phyloP scores from a whole-genome alignment of 2,329 filamentous ascomycete genomes.

The Ustulina deusta region DNA sequence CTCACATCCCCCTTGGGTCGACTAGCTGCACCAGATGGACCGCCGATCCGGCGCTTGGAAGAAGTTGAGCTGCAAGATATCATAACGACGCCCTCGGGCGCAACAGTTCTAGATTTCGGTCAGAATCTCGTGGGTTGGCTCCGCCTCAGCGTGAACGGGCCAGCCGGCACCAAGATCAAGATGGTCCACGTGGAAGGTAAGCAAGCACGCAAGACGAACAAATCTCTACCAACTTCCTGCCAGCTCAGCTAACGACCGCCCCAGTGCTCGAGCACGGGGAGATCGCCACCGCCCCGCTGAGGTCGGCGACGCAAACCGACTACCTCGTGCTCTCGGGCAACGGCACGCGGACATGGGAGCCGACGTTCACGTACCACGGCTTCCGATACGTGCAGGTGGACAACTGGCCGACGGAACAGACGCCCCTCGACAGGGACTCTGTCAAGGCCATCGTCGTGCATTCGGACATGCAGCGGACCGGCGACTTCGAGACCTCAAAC shows the following conservation, averaged over 20 bases:
- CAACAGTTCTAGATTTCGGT: conserved; percentile 63
- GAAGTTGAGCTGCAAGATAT: conserved; percentile 45
- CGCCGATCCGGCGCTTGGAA: conserved; percentile 50
- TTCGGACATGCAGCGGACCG: conserved; percentile 63
- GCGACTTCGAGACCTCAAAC: conserved; percentile 65
- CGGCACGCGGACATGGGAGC: conserved; percentile 67
- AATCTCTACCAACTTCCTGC: not conserved
- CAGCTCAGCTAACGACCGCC: conserved; percentile 13
- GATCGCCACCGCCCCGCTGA: conserved; percentile 51
- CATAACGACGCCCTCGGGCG: conserved; percentile 54
- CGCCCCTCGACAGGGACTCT: conserved; percentile 44
- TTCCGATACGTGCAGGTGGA: conserved; percentile 62
- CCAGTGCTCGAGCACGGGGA: conserved; percentile 61
- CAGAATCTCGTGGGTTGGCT: conserved; percentile 62
- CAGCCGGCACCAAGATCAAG: conserved; percentile 56
- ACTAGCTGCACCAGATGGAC: conserved; percentile 51
- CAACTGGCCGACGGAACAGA: conserved; percentile 53
- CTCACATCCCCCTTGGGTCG: conserved; percentile 40
- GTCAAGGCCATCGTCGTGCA: conserved; percentile 60
- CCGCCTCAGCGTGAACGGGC: conserved; percentile 50
- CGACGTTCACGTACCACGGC: conserved; percentile 64
- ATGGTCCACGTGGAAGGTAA: conserved; percentile 65
- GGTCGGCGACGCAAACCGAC: conserved; percentile 45
- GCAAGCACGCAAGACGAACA: not conserved
- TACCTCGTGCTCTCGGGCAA: conserved; percentile 49